Evolutionary conservation across 1,139 yeast species (phyloP).

Genomic region (Geotrichum cucujoidarum): DNA sequence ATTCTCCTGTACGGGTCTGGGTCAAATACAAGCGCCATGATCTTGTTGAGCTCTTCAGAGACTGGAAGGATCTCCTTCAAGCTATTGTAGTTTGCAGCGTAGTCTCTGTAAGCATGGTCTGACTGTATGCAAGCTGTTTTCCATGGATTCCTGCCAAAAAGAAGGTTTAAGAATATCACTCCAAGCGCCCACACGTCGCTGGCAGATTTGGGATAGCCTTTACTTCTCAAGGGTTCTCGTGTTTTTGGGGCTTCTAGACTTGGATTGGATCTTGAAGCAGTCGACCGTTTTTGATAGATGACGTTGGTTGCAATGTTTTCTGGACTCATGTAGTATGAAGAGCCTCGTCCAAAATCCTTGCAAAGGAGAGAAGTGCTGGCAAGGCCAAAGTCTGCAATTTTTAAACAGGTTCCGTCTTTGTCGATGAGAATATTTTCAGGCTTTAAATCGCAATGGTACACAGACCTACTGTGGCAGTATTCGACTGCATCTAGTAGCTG

Average conservation of each 20-base stretch:
- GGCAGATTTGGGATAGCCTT: constrained; percentile 15
- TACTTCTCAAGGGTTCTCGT: constrained; percentile 1
- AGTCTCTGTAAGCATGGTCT: constrained; percentile 12
- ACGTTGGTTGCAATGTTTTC: constrained; percentile 39
- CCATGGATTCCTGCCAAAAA: constrained; percentile 93
- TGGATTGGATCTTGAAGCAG: not conserved
- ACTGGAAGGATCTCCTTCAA: constrained; percentile 14
- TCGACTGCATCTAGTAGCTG: constrained; percentile 71
- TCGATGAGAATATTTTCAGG: constrained; percentile 82
- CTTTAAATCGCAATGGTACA: constrained; percentile 85
- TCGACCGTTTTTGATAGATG: constrained; percentile 1
- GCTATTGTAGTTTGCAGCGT: constrained; percentile 2
- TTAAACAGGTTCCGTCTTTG: constrained; percentile 51
- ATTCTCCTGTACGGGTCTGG: constrained; percentile 17
- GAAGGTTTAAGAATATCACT: constrained; percentile 69
- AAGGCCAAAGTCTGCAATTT: constrained; percentile 80
- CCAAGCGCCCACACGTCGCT: constrained; percentile 83
- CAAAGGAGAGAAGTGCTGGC: constrained; percentile 38
- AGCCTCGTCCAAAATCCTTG: constrained; percentile 75
- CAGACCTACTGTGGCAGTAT: constrained; percentile 60
- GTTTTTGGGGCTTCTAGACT: not conserved
- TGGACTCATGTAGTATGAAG: constrained; percentile 90
- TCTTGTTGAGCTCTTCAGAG: constrained; percentile 7
- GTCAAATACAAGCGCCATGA: constrained; percentile 16
- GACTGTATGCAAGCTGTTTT: constrained; percentile 32